These are phyloP conservation scores for Phytophthora kernoviae DNA, from an alignment of 352 stramenopile species.

Conservation along the genomic window DNA sequence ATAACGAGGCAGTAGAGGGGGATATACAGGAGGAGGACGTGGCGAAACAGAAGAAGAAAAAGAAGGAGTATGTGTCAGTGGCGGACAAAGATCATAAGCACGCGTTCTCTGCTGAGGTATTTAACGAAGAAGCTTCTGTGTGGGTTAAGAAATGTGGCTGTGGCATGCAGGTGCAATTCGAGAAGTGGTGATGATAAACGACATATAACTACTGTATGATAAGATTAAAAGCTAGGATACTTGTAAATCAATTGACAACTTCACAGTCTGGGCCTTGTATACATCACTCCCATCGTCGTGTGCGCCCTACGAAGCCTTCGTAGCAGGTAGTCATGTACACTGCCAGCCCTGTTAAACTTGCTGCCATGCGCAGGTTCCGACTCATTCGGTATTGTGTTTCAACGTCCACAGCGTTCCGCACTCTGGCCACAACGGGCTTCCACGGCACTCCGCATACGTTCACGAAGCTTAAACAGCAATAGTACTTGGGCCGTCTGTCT, in stretches of 20 bases:
- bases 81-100: constrained; percentile 65
- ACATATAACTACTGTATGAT: constrained; percentile 22
- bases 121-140: constrained; percentile 35
- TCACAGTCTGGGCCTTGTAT: not conserved
- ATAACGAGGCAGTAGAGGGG: constrained; percentile 1
- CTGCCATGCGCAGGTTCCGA: constrained; percentile 45
- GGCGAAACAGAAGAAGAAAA: constrained; percentile 12
- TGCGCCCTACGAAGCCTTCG: constrained; percentile 58
- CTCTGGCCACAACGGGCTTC: constrained; percentile 15
- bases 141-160: constrained; percentile 66
- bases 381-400: constrained; percentile 23
- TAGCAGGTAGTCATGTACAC: constrained; percentile 72
- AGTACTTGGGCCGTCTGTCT: constrained; percentile 70
- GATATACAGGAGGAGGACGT: constrained; percentile 15
- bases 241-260: constrained; percentile 8
- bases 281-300: constrained; percentile 44
- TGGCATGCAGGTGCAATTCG: constrained; percentile 70
- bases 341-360: constrained; percentile 44
- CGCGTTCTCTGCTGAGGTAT: constrained; percentile 47
- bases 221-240: constrained; percentile 10
- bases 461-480: constrained; percentile 82
- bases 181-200: constrained; percentile 64
- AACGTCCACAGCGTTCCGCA: constrained; percentile 8
- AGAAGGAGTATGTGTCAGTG: constrained; percentile 41
- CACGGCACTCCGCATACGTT: constrained; percentile 59